phyloP scores from a whole-genome alignment of 1,139 yeast genomes.

The Diutina pseudorugosa region DNA sequence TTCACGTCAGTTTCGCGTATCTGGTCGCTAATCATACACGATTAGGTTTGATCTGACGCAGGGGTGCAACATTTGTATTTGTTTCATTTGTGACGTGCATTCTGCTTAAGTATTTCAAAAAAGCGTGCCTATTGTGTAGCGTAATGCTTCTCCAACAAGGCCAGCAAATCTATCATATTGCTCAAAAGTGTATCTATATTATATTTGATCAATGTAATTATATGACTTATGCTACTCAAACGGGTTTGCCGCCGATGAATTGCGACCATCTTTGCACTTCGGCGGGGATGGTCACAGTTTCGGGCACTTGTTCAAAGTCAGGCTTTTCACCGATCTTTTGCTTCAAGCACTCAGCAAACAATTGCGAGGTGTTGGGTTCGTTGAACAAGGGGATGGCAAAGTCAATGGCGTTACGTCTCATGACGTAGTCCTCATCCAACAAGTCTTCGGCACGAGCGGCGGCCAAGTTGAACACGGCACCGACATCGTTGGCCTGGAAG shows the following conservation, averaged over 20 bases:
- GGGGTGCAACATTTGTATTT: no score
- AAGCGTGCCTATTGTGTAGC: no score
- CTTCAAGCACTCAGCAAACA: slow-evolving; percentile 77
- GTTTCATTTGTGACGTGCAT: no score
- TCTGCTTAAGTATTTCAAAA: no score
- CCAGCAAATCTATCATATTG: no score
- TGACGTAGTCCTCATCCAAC: slow-evolving; percentile 82
- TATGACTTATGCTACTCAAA: slow-evolving; percentile 16
- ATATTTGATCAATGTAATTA: background rate
- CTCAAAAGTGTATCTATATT: background rate
- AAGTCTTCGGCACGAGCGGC: slow-evolving; percentile 75
- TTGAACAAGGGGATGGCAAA: slow-evolving; percentile 93
- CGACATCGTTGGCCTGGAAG: slow-evolving; percentile 74
- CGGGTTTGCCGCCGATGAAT: slow-evolving; percentile 85
- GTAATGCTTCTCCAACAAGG: no score
- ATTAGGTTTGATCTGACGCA: no score
- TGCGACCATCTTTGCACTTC: slow-evolving; percentile 97
- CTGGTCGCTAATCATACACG: no score
- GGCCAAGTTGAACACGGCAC: slow-evolving; percentile 87
- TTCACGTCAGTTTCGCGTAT: no score
- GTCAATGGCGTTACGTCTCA: slow-evolving; percentile 98
- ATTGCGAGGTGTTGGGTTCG: slow-evolving; percentile 84
- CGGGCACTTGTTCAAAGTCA: slow-evolving; percentile 27
- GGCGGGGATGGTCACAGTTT: slow-evolving; percentile 50
- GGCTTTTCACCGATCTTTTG: slow-evolving; percentile 53